Evolutionary conservation across 352 stramenopile species (phyloP), one percentile per base, ranked within the genome.

Genomic region (Blastocystis sp.): DNA sequence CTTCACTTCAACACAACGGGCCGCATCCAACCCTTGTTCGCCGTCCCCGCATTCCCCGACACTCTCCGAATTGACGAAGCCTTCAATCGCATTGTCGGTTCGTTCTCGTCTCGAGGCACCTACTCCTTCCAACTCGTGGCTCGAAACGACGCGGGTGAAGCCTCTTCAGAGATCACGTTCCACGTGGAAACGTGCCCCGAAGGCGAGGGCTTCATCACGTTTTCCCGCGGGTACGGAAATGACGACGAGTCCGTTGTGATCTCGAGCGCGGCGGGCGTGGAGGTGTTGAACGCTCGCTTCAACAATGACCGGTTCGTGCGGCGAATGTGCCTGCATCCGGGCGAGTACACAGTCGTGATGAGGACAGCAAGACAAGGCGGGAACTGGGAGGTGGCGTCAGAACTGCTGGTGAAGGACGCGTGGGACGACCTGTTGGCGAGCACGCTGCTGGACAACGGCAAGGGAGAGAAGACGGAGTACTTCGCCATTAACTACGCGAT

Each of bases 121-220:
- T 71, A 11, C 64, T 48, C 34, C 9, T 71, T 48, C 43, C 40
- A n/a, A 21, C 23, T 80, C n/a, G 41, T 34, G 1, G 70, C 70
- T 3, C 17, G 17, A 1, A 80, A 80, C 41, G 28, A 62, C 10
- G 23, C 53, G 1, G 59, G 70, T 53, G n/a, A 61, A 10, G 2
- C 41, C 41, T 11, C 43, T 4, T n/a, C 53, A 5, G 59, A 11
- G 1, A 10, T 80, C 3, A 10, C 41, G 48, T 28, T 80, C 19
- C 43, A 62, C 53, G 70, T 80, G 9, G 70, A 40, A 21, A 53
- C 11, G 3, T 80, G 70, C 11, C 70, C 70, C 19, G 23, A 80
- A 3, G 41, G 40, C 40, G n/a, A 66, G 61, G 28, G n/a, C 9
- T 66, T 66, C 5, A 66, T 66, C n/a, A 66, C 61, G 2, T 11